Evolutionary conservation across 1,284 basidiomycete species (phyloP).

Genomic region (Ceratorhiza oryzae-sativae): DNA sequence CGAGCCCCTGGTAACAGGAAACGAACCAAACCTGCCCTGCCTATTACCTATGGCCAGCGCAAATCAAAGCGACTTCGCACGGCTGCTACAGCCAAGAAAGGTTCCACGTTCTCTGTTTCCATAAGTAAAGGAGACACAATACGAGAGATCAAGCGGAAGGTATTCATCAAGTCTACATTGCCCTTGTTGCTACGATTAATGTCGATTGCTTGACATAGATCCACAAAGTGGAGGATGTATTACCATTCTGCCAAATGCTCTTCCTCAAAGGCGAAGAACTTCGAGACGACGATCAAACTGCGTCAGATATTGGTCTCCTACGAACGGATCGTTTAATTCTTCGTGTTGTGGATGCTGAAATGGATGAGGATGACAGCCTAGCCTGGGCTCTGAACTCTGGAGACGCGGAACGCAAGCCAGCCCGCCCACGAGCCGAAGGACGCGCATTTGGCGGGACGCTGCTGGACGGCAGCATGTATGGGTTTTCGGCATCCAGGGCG

Average conservation of each 20-base stretch:
- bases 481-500: not conserved
- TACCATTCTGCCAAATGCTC: conserved; percentile 75
- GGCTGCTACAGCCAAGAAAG: conserved; percentile 4
- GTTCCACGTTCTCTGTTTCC: conserved; percentile 50
- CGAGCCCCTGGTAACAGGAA: conserved; percentile 32
- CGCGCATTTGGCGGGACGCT: conserved; percentile 71
- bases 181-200: not conserved
- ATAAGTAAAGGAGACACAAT: conserved; percentile 71
- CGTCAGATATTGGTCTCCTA: conserved; percentile 65
- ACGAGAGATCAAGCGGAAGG: conserved; percentile 77
- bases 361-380: conserved; percentile 63
- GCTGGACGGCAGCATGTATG: conserved; percentile 55
- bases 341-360: conserved; percentile 51
- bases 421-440: conserved; percentile 63
- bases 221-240: conserved; percentile 65
- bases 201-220: conserved; percentile 52
- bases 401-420: conserved; percentile 47
- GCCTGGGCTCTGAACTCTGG: conserved; percentile 62
- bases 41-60: conserved; percentile 13
- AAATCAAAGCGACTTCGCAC: conserved; percentile 33
- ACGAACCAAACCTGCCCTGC: not conserved
- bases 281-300: conserved; percentile 65
- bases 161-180: conserved; percentile 46
- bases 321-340: conserved; percentile 72
- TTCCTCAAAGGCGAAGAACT: conserved; percentile 70